Percentiles rank a stretch among this genome's conserved stretches.
Evolutionary conservation across 441 rosid species (phyloP).

Genomic region (Erodium trifolium): DNA sequence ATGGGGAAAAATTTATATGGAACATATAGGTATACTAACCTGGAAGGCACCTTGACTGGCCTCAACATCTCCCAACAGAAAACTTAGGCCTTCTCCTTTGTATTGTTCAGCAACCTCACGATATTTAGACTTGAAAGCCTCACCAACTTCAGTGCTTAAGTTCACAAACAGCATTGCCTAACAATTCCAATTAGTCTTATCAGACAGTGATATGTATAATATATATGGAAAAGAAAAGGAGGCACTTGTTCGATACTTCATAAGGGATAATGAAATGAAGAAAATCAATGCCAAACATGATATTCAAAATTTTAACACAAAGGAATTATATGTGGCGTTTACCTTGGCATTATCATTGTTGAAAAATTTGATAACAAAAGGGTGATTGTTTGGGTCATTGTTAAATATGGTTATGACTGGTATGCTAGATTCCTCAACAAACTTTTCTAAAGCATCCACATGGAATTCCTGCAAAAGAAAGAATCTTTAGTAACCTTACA

Average conservation of each 20-base stretch:
- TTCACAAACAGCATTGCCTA: slow-evolving; percentile 85
- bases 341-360: slow-evolving; percentile 66
- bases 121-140: slow-evolving; percentile 54
- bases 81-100: slow-evolving; percentile 58
- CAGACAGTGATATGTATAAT: background rate
- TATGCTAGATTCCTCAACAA: slow-evolving; percentile 61
- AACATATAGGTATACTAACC: slow-evolving; percentile 32
- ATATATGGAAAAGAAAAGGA: background rate
- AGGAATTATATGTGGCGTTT: slow-evolving; percentile 4
- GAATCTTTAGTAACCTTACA: slow-evolving; percentile 12
- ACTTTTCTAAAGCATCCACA: slow-evolving; percentile 62
- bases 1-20: slow-evolving; percentile 2
- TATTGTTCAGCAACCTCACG: slow-evolving; percentile 63
- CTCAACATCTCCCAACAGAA: slow-evolving; percentile 79
- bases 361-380: slow-evolving; percentile 72
- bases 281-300: background rate
- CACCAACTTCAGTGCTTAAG: slow-evolving; percentile 47
- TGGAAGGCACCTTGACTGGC: slow-evolving; percentile 77
- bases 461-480: slow-evolving; percentile 53
- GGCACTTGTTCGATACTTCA: background rate
- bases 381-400: slow-evolving; percentile 70
- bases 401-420: slow-evolving; percentile 67
- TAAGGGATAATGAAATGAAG: background rate
- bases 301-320: background rate
- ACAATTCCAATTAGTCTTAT: slow-evolving; percentile 20